These are phyloP conservation scores for Arthromyces matolae DNA, from an alignment of 768 basidiomycete genomes.

Conservation along the genomic window DNA sequence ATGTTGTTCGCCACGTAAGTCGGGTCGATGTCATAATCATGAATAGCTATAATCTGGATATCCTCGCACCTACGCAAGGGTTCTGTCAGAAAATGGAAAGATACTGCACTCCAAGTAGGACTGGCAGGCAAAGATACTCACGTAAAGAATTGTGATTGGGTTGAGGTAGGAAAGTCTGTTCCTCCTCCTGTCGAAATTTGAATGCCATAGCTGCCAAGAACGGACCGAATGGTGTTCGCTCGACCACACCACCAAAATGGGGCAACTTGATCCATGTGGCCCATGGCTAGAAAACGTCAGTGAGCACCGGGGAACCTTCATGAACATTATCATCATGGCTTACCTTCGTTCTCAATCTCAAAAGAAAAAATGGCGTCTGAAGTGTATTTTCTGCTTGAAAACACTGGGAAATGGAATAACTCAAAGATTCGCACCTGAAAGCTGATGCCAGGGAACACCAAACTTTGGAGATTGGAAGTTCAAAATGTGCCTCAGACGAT, in stretches of 20 bases:
- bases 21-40: conserved; percentile 43
- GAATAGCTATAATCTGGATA: conserved; percentile 22
- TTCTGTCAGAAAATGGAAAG: background rate
- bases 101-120: too few relatives aligned
- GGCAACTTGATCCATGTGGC: conserved; percentile 25
- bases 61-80: conserved; percentile 15
- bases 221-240: conserved; percentile 22
- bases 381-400: background rate
- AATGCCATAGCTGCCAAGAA: conserved; percentile 24
- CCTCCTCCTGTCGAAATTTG: conserved; percentile 24
- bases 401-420: too few relatives aligned
- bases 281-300: conserved; percentile 13
- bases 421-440: conserved; percentile 13
- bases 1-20: conserved; percentile 36
- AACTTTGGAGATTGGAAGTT: conserved; percentile 24
- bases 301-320: too few relatives aligned
- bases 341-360: conserved; percentile 24
- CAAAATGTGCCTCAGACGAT: conserved; percentile 22
- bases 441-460: conserved; percentile 22
- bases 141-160: conserved; percentile 24
- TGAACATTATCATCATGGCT: background rate
- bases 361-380: conserved; percentile 24
- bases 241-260: conserved; percentile 26
- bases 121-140: too few relatives aligned
- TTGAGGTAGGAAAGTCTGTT: conserved; percentile 23